Conservation (phyloP, 768 basidiomycete genomes). For the Tephrocybe sp. region DNA sequence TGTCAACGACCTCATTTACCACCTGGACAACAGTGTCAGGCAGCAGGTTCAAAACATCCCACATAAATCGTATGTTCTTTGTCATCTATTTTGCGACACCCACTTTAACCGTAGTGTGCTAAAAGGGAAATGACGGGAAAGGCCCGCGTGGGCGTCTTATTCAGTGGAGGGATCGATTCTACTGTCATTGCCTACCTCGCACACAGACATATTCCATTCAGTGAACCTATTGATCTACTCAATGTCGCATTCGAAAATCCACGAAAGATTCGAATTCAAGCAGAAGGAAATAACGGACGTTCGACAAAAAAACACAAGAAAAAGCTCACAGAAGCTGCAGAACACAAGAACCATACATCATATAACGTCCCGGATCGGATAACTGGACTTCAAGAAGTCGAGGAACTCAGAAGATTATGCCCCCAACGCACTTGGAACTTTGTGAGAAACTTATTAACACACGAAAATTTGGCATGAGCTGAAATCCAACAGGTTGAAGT, state of each 20-base stretch:
- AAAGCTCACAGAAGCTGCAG: conserved; percentile 16
- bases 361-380: conserved; percentile 90
- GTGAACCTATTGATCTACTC: conserved; percentile 87
- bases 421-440: conserved; percentile 89
- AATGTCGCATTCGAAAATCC: conserved; percentile 97
- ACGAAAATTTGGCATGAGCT: neutral
- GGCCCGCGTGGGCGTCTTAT: conserved; percentile 79
- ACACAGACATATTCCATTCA: conserved; percentile 63
- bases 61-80: conserved; percentile 31
- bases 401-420: conserved; percentile 76
- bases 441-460: conserved; percentile 40
- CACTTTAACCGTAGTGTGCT: neutral
- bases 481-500: conserved; percentile 67
- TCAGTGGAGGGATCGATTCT: conserved; percentile 96
- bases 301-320: conserved; percentile 46
- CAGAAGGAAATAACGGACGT: conserved; percentile 45
- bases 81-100: neutral
- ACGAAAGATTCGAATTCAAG: conserved; percentile 58
- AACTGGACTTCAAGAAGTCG: conserved; percentile 75
- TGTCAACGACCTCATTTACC: conserved; percentile 50
- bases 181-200: conserved; percentile 81
- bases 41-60: conserved; percentile 73
- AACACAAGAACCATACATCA: conserved; percentile 19
- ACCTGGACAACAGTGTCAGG: conserved; percentile 67
- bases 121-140: conserved; percentile 28